phyloP scores from a whole-genome alignment of 495 filamentous ascomycete genomes.

The Daldinia loculata region DNA sequence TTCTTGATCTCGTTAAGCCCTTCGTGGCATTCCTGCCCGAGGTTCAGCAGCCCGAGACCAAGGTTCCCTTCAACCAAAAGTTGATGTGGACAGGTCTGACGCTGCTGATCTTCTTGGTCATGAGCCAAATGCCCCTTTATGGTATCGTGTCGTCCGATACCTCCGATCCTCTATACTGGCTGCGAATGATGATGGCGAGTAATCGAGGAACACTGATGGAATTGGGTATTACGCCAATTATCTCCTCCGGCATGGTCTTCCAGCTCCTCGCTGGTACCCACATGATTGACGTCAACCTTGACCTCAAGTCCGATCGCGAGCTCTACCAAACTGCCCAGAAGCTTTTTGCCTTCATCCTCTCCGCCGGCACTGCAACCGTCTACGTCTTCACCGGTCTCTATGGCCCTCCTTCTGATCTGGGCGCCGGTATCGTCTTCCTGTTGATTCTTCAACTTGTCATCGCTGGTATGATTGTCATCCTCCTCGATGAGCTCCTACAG shows the following conservation, averaged over 20 bases:
- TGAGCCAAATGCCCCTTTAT: slow-evolving; percentile 99
- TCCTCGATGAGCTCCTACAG: slow-evolving; percentile 98
- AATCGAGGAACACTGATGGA: slow-evolving; percentile 99
- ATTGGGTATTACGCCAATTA: slow-evolving; percentile 97
- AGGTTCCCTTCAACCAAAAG: slow-evolving; percentile 98
- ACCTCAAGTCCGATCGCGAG: slow-evolving; percentile 99
- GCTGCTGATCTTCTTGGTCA: slow-evolving; percentile 97
- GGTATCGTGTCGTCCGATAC: slow-evolving; percentile 97
- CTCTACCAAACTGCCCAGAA: slow-evolving; percentile 99
- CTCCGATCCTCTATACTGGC: slow-evolving; percentile 98
- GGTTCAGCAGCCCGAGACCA: slow-evolving; percentile 95
- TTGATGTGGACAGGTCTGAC: slow-evolving; percentile 99
- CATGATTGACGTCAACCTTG: slow-evolving; percentile 99
- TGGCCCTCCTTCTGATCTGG: slow-evolving; percentile 93
- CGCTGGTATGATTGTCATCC: slow-evolving; percentile 97
- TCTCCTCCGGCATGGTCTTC: slow-evolving; percentile 99
- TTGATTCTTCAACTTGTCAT: slow-evolving; percentile 96
- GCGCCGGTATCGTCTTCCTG: slow-evolving; percentile 96
- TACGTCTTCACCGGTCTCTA: slow-evolving; percentile 98
- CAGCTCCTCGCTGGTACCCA: slow-evolving; percentile 99
- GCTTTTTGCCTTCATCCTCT: slow-evolving; percentile 97
- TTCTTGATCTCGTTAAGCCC: slow-evolving; percentile 99
- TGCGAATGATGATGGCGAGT: slow-evolving; percentile 99
- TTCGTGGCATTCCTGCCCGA: slow-evolving; percentile 99
- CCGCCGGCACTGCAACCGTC: slow-evolving; percentile 95